Conservation (phyloP, 1,284 basidiomycete species). For the Boletellus deceptivus region DNA sequence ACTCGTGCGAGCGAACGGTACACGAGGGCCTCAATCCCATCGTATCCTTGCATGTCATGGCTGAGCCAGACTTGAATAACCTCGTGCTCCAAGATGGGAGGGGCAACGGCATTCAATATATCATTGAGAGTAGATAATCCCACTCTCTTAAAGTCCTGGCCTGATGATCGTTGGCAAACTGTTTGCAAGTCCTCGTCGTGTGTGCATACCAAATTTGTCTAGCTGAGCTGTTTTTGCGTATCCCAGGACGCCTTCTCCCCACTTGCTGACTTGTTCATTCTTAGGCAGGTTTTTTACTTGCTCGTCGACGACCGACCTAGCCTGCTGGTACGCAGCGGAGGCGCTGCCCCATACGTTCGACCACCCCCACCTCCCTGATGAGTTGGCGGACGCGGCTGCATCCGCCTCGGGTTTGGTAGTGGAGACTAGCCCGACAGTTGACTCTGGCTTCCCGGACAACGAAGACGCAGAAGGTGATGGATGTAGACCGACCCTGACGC, state of each 20-base stretch:
- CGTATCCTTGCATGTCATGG: constrained; percentile 96
- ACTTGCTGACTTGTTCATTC: constrained; percentile 79
- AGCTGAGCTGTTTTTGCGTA: constrained; percentile 78
- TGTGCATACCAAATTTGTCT: constrained; percentile 68
- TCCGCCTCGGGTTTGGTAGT: constrained; percentile 23
- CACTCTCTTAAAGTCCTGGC: constrained; percentile 82
- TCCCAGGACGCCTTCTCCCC: constrained; percentile 64
- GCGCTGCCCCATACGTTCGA: constrained; percentile 86
- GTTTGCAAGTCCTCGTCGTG: constrained; percentile 10
- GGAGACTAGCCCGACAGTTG: constrained; percentile 21
- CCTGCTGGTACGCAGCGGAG: constrained; percentile 83
- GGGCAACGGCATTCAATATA: constrained; percentile 94
- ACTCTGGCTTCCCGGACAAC: constrained; percentile 36
- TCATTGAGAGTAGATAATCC: constrained; percentile 87
- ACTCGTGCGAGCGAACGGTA: constrained; percentile 83
- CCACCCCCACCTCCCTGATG: constrained; percentile 66
- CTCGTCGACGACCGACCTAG: constrained; percentile 85
- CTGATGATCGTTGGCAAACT: constrained; percentile 39
- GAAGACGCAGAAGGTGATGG: constrained; percentile 40
- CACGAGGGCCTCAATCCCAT: constrained; percentile 94
- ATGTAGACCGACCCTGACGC: constrained; percentile 61
- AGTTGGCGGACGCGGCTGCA: constrained; percentile 27
- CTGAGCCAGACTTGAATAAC: constrained; percentile 94
- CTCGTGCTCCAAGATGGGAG: constrained; percentile 97
- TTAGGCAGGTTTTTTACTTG: constrained; percentile 81